A percentile compares a stretch with the other conserved stretches of the same genome.
Conservation (phyloP, 345 rosid species). For the Arabidopsis suecica region DNA sequence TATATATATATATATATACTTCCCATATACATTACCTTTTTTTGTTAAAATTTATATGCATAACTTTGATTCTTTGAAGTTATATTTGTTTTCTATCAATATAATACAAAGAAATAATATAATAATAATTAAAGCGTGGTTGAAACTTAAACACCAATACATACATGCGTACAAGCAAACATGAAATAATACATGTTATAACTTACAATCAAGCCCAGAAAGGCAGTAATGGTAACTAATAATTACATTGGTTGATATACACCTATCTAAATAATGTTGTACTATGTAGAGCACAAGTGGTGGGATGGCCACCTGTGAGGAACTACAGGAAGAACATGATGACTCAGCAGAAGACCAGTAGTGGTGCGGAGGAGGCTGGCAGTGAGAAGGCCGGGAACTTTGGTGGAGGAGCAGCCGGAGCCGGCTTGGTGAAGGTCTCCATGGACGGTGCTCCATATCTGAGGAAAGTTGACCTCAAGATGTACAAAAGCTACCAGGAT, state of each 20-base stretch:
- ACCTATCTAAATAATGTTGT: neutral
- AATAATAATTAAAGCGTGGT: conserved; percentile 17
- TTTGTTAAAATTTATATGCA: neutral
- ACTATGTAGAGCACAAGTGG: conserved; percentile 74
- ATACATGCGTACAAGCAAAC: conserved; percentile 39
- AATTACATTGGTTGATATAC: neutral
- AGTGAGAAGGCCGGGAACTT: conserved; percentile 48
- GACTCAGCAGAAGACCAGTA: conserved; percentile 62
- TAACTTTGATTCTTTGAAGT: conserved; percentile 16
- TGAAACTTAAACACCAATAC: conserved; percentile 30
- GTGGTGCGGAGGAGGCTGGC: conserved; percentile 46
- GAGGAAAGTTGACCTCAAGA: conserved; percentile 93
- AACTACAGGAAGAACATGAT: conserved; percentile 87
- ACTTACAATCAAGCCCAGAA: neutral
- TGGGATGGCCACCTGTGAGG: conserved; percentile 98
- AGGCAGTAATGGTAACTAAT: conserved; percentile 9
- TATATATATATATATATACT: neutral
- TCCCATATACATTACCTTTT: neutral
- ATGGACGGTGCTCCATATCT: conserved; percentile 99
- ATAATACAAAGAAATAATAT: neutral
- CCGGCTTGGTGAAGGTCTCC: conserved; percentile 89
- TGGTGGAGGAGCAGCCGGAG: conserved; percentile 40
- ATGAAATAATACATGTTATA: conserved; percentile 15
- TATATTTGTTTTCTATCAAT: conserved; percentile 8
- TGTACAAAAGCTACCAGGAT: conserved; percentile 83